Base-by-base conservation (phyloP, 1,284 basidiomycete genomes). In the Cystobasidium pallidum region DNA sequence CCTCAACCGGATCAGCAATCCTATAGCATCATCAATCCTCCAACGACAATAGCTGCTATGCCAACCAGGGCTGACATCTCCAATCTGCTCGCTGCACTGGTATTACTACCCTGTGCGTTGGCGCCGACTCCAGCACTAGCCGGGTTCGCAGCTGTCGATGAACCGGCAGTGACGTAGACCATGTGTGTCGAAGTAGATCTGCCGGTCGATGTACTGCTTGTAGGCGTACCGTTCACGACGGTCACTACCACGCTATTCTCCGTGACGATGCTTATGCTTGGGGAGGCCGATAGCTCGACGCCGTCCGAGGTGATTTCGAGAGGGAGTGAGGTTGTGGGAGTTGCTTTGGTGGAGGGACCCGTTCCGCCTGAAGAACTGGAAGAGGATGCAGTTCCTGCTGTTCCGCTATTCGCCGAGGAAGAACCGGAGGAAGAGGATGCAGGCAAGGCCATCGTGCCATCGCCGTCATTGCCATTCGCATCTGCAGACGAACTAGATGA, bases 111-210 rank as follows among this genome's bases (percentile, higher is more conserved):
- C 26, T 55, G 36, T 11, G 62, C 62, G 21, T 43, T 52, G 4
- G 49, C 64, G 24, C 21, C 52, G 0, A 30, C 32, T 10, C 36
- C 51, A 13, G 47, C 57, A 43, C 47, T 49, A 15, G 24, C 34
- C 32, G 68, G 30, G 8, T 28, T 34, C 0, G 36, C 47, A n/a
- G n/a, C 57, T 6, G 30, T 26, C 24, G 59, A 30, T 24, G 13
- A n/a, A 26, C 32, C 52, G 2, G 68, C 68, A 15, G 68, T 71
- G 1, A 71, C 68, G 41, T 51, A 57, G 30, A 64, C 61, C 8
- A 71, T n/a, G 32, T 71, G 68, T 8, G 68, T 70, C n/a, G 67
- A 70, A 34, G 67, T 70, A 36, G 67, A 70, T 36, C 67, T 41
- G 15, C 49, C 57, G 11, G 55, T 49, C 21, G 68, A 59, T 24